Base-by-base conservation (phyloP, 768 basidiomycete genomes). In the Leucosporidium yakuticum region DNA sequence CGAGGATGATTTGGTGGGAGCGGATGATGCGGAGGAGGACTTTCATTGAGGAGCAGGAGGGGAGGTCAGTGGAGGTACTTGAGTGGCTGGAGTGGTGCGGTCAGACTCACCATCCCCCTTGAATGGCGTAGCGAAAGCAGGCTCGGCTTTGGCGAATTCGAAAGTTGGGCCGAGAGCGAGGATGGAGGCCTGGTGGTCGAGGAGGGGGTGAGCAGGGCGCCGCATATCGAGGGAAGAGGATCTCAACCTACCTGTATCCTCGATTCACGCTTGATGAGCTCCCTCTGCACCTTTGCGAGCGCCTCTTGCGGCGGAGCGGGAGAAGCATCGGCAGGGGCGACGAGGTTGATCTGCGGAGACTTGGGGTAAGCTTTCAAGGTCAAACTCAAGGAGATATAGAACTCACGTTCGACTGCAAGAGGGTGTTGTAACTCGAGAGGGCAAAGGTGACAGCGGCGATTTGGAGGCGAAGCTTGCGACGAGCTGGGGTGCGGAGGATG, bases 401-500 rank as follows among this genome's bases (percentile, higher is more conserved):
- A 15, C 55, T 57, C 25, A 69, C 67, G 51, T 64, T 69, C 2
- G 60, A 54, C 44, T 73, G 72, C 19, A 73, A 50, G 51, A 73
- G 60, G 21, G 62, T 51, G 59, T 73, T 73, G 66, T 65, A 65
- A 1, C 60, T 55, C 32, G 66, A 68, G 15, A 70, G 66, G n/a
- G 63, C 66, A 47, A 68, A 73, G n/a, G 64, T 65, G 29, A 64
- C 63, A 11, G 58, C 49, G 8, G 72, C 68, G 50, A 73, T 63
- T 25, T 67, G 51, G 8, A 69, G 34, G 31, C 72, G 72, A 0
- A 73, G 58, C 51, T 69, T 60, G 7, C 60, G 69, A 1, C 72
- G 68, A 14, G 72, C 72, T 2, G 72, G 72, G 6, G 64, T 63
- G 11, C 72, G 63, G 55, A 73, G 65, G 47, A 73, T 39, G 48